phyloP scores from a whole-genome alignment of 2,329 filamentous ascomycete species.

The Ilyonectria robusta region DNA sequence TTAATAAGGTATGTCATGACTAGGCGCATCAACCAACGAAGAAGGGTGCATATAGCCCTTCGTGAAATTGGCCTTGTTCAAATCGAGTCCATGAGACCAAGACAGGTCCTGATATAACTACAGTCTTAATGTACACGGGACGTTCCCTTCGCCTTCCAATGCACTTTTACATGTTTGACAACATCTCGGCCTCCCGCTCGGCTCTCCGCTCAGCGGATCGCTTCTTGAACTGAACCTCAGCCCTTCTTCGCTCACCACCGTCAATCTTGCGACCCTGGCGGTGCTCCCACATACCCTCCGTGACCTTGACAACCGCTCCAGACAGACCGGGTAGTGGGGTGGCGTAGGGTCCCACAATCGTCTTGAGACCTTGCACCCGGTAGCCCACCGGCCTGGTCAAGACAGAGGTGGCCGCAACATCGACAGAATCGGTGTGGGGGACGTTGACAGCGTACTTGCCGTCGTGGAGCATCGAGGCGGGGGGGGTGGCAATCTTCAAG shows the following conservation, averaged over 20 bases:
- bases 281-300: constrained; percentile 95
- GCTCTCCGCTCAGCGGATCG: constrained; percentile 84
- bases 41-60: no score
- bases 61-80: background rate
- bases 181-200: constrained; percentile 62
- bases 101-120: constrained; percentile 48
- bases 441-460: constrained; percentile 70
- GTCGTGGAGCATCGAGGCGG: constrained; percentile 56
- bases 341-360: constrained; percentile 82
- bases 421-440: constrained; percentile 59
- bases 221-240: constrained; percentile 89
- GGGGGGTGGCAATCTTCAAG: constrained; percentile 63
- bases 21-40: background rate
- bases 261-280: constrained; percentile 91
- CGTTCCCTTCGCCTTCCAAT: constrained; percentile 33
- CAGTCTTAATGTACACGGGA: constrained; percentile 48
- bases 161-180: constrained; percentile 50
- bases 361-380: constrained; percentile 76
- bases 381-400: constrained; percentile 62
- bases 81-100: constrained; percentile 26
- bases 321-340: constrained; percentile 75
- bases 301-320: constrained; percentile 77
- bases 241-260: constrained; percentile 91
- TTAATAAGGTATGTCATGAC: background rate
- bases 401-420: constrained; percentile 1